These are phyloP conservation scores for Puccinellia tenuiflora DNA, from an alignment of 176 grass and related monocot species.

Conservation along the genomic window DNA sequence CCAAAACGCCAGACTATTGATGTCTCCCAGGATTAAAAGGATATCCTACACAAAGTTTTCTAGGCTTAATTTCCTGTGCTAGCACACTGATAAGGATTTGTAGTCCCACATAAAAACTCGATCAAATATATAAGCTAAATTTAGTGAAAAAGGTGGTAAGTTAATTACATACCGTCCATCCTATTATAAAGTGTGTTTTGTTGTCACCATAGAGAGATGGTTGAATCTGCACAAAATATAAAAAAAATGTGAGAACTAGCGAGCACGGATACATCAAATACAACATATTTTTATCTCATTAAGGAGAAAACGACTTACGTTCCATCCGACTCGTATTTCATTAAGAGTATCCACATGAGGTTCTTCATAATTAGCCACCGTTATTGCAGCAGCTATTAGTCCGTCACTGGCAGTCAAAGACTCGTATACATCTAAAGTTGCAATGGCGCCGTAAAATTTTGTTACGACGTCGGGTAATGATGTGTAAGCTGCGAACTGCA, in stretches of 20 bases:
- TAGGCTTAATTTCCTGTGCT: background rate
- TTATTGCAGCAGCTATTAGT: background rate
- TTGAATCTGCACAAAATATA: background rate
- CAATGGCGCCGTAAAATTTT: background rate
- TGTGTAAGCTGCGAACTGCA: background rate
- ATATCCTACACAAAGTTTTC: background rate
- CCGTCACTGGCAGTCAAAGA: background rate
- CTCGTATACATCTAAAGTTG: background rate
- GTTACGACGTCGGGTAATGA: background rate
- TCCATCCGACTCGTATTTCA: slow-evolving; percentile 1
- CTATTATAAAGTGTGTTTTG: slow-evolving; percentile 5
- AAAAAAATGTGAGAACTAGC: background rate
- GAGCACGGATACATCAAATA: background rate
- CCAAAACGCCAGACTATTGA: no score
- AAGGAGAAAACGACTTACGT: background rate
- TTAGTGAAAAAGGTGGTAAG: background rate
- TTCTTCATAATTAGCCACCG: background rate
- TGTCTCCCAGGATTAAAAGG: background rate
- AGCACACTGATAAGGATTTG: background rate
- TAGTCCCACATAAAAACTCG: background rate
- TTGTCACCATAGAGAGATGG: slow-evolving; percentile 12
- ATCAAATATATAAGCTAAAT: background rate
- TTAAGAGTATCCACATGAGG: background rate
- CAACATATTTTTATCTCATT: background rate
- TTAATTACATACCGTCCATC: slow-evolving; percentile 11